Conservation (phyloP, 495 filamentous ascomycete species). For the Penicillium canescens region DNA sequence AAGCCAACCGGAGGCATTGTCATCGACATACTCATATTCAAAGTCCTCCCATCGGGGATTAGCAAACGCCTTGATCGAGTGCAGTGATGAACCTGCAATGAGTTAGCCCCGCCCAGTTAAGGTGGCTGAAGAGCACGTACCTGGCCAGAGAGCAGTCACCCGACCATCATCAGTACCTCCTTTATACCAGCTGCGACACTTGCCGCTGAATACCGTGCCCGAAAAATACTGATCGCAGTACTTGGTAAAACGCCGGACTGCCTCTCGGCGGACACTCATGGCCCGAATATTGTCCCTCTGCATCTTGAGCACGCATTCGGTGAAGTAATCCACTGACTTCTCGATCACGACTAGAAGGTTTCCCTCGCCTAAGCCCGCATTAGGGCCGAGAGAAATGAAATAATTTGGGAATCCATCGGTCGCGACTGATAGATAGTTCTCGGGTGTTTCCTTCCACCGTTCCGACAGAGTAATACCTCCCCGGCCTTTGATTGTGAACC, state of each 20-base stretch:
- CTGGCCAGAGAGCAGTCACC: conserved; percentile 44
- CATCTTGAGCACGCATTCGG: conserved; percentile 48
- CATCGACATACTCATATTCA: conserved; percentile 38
- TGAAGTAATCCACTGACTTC: conserved; percentile 52
- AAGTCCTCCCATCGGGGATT: conserved; percentile 46
- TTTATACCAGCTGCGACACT: conserved; percentile 60
- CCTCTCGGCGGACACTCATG: conserved; percentile 38
- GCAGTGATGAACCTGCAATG: conserved; percentile 38
- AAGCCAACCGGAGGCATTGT: conserved; percentile 39
- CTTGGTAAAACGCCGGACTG: conserved; percentile 43
- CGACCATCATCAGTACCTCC: conserved; percentile 35
- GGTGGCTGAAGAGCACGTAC: conserved; percentile 18
- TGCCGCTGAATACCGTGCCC: conserved; percentile 44
- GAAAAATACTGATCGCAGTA: conserved; percentile 51
- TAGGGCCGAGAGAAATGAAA: conserved; percentile 54
- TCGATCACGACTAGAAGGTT: conserved; percentile 48
- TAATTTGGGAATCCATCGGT: conserved; percentile 67
- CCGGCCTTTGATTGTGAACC: conserved; percentile 51
- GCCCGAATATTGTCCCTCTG: conserved; percentile 50
- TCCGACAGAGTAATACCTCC: conserved; percentile 47
- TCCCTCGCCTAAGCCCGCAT: conserved; percentile 48
- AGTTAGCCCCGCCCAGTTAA: neutral
- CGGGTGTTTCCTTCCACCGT: conserved; percentile 50
- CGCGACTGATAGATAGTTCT: conserved; percentile 60
- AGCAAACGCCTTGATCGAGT: conserved; percentile 35